A percentile compares a stretch with the other conserved stretches of the same genome.
These are phyloP conservation scores for Euphorbia lathyris DNA, from an alignment of 345 rosid species.

Conservation along the genomic window DNA sequence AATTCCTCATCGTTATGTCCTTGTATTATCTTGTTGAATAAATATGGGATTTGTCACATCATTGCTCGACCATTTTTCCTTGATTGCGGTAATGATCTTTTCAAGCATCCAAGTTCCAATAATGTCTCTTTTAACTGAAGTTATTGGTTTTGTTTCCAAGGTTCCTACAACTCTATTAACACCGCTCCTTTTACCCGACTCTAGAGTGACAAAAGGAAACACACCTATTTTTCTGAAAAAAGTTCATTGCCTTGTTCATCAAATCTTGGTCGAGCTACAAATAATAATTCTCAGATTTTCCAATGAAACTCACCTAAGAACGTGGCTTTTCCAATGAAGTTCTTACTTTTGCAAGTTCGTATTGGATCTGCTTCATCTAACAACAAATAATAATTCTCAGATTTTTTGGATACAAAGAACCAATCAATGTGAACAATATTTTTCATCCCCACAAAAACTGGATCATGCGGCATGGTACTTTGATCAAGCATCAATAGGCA, in stretches of 20 bases:
- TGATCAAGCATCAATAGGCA: background rate
- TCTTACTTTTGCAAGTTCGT: background rate
- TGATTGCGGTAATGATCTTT: background rate
- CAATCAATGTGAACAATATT: slow-evolving; percentile 10
- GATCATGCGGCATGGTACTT: slow-evolving; percentile 2
- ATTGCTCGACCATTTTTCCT: too few relatives aligned
- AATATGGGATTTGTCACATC: background rate
- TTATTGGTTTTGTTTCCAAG: background rate
- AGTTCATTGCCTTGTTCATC: background rate
- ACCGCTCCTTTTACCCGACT: too few relatives aligned
- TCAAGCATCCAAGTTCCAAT: background rate
- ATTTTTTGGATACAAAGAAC: too few relatives aligned
- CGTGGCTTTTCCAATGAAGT: background rate
- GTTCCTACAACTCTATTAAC: background rate
- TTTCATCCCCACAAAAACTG: background rate
- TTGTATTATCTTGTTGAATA: background rate
- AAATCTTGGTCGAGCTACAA: background rate
- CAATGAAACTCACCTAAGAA: too few relatives aligned
- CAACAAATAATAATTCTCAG: background rate
- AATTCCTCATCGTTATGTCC: background rate
- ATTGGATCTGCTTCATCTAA: too few relatives aligned
- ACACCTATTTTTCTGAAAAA: background rate
- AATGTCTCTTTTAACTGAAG: background rate
- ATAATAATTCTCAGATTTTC: too few relatives aligned
- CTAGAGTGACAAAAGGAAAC: too few relatives aligned